Evolutionary conservation across 1,139 yeast genomes (phyloP).

Genomic region (Hansenula lynferdii): DNA sequence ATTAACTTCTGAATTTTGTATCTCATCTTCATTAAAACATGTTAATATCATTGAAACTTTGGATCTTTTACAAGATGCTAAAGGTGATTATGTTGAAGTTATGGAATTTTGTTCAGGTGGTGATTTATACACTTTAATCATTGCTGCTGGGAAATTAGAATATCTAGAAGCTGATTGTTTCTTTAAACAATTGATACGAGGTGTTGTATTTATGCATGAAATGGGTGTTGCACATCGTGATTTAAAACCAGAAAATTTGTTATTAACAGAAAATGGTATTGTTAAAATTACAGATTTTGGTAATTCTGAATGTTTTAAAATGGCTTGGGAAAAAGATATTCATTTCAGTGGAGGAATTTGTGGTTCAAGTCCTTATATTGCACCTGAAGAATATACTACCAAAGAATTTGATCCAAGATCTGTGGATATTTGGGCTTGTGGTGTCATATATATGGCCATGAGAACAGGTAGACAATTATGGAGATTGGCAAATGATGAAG

Average conservation of each 20-base stretch:
- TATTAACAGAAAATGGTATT: slow-evolving; percentile 74
- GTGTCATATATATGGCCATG: slow-evolving; percentile 98
- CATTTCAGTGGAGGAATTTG: slow-evolving; percentile 83
- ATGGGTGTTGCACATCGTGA: slow-evolving; percentile 98
- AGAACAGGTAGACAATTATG: slow-evolving; percentile 92
- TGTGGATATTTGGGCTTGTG: slow-evolving; percentile 96
- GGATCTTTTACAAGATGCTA: slow-evolving; percentile 84
- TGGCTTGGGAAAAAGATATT: slow-evolving; percentile 94
- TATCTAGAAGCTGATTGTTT: slow-evolving; percentile 92
- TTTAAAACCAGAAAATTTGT: slow-evolving; percentile 86
- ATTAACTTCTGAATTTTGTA: slow-evolving; percentile 79
- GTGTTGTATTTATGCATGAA: slow-evolving; percentile 93
- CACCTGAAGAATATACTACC: slow-evolving; percentile 86
- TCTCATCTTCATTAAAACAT: slow-evolving; percentile 76
- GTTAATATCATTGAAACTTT: slow-evolving; percentile 79
- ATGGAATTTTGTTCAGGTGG: slow-evolving; percentile 98
- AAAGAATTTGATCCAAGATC: slow-evolving; percentile 84
- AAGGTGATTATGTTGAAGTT: slow-evolving; percentile 92
- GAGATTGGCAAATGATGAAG: slow-evolving; percentile 79
- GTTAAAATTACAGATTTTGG: slow-evolving; percentile 95
- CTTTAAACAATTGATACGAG: slow-evolving; percentile 85
- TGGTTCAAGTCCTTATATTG: slow-evolving; percentile 90
- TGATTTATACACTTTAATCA: slow-evolving; percentile 80
- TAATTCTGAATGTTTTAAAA: slow-evolving; percentile 88
- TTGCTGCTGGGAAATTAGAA: slow-evolving; percentile 80